Evolutionary conservation across 2,329 filamentous ascomycete genomes (phyloP).

Genomic region (Apiospora kogelbergensis): DNA sequence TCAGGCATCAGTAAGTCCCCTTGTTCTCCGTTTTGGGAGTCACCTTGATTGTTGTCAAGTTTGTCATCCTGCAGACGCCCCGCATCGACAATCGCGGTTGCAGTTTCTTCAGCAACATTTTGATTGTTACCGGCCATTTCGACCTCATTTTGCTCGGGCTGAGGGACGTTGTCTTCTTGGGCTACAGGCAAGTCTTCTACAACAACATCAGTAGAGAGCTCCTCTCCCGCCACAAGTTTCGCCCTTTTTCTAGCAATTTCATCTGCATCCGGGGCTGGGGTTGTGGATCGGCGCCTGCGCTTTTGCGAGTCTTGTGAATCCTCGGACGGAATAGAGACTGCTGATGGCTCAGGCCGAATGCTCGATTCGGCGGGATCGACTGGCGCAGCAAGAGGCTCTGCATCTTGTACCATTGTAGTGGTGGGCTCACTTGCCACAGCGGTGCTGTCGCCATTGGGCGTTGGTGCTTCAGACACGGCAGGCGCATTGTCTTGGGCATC

Average conservation of each 20-base stretch:
- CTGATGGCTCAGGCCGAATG: neutral
- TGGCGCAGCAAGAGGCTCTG: neutral
- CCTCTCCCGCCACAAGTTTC: neutral
- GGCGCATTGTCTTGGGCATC: neutral
- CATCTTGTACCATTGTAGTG: neutral
- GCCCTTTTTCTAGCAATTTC: conserved; percentile 11
- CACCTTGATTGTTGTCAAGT: conserved; percentile 5
- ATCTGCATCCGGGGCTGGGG: conserved; percentile 4
- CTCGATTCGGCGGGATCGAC: neutral
- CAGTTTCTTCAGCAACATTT: neutral
- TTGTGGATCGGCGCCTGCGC: conserved; percentile 14
- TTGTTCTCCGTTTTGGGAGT: neutral
- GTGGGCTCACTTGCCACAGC: neutral
- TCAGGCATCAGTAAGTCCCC: conserved; percentile 5
- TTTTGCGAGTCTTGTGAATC: conserved; percentile 11
- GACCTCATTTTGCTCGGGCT: neutral
- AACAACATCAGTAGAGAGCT: neutral
- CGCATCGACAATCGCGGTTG: neutral
- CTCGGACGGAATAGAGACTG: neutral
- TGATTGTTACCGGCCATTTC: neutral
- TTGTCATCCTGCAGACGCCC: neutral
- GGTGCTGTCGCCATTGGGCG: neutral
- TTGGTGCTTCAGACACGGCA: neutral
- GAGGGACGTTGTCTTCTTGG: neutral
- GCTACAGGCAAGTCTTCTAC: neutral